Percentiles rank a stretch among this genome's conserved stretches.
These are phyloP conservation scores for Globisporangium nunn DNA, from an alignment of 352 stramenopile genomes.

Conservation along the genomic window DNA sequence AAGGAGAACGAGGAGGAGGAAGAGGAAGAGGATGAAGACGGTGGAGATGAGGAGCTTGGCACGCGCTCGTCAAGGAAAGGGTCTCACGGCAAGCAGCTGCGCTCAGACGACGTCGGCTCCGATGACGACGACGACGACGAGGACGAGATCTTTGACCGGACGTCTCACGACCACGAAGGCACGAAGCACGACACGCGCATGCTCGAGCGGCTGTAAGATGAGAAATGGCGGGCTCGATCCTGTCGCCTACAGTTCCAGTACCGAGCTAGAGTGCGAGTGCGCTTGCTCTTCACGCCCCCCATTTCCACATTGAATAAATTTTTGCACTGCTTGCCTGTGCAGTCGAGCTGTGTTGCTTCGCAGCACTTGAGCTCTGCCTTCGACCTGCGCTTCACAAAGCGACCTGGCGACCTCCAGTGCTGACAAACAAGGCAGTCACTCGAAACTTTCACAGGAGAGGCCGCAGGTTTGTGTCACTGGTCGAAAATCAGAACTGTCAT, in stretches of 20 bases:
- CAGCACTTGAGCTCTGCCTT: no score
- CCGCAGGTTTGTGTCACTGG: no score
- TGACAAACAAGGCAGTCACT: no score
- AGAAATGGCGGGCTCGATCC: not conserved
- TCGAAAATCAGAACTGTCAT: no score
- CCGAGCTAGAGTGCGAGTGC: not conserved
- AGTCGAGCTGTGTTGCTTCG: no score
- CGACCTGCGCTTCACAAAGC: no score
- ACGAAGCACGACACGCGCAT: conserved; percentile 46
- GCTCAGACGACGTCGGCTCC: conserved; percentile 15
- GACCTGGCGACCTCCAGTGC: no score
- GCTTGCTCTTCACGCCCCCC: not conserved
- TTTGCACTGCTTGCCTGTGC: not conserved
- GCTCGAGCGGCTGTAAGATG: conserved; percentile 50
- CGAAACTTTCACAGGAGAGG: no score
- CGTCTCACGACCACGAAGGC: conserved; percentile 24
- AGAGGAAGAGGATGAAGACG: conserved; percentile 54
- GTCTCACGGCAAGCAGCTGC: conserved; percentile 21
- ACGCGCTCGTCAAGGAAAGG: not conserved
- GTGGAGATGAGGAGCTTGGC: conserved; percentile 40
- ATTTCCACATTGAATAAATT: not conserved
- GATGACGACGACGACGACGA: conserved; percentile 39
- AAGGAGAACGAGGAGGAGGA: conserved; percentile 62
- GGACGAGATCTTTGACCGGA: conserved; percentile 65
- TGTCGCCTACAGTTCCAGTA: not conserved